Percentiles rank a stretch among this genome's conserved stretches.
Conservation (phyloP, 2,329 filamentous ascomycete species). For the Ilyonectria sp. region DNA sequence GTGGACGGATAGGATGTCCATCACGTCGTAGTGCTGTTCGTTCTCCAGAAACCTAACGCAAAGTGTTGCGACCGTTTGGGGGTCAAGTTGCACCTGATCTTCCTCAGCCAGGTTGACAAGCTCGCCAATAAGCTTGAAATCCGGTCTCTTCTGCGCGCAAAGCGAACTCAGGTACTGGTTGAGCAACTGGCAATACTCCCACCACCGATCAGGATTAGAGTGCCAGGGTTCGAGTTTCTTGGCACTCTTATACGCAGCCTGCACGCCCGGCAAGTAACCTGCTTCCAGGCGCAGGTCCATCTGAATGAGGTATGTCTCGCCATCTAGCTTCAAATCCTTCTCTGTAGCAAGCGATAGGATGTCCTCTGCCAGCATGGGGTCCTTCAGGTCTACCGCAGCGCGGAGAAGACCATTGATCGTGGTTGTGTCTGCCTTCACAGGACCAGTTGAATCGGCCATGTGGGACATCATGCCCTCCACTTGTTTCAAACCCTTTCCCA, state of each 20-base stretch:
- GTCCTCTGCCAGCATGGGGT: constrained; percentile 81
- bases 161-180: constrained; percentile 82
- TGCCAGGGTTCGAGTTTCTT: constrained; percentile 53
- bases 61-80: constrained; percentile 82
- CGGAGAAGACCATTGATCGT: constrained; percentile 85
- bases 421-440: constrained; percentile 72
- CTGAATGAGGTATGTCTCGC: constrained; percentile 80
- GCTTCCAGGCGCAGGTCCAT: constrained; percentile 83
- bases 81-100: constrained; percentile 77
- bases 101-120: constrained; percentile 82
- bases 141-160: constrained; percentile 71
- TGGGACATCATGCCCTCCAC: constrained; percentile 73
- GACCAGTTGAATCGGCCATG: constrained; percentile 75
- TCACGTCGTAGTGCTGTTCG: constrained; percentile 83
- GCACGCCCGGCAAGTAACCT: constrained; percentile 80
- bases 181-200: constrained; percentile 72
- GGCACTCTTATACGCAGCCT: constrained; percentile 71
- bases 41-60: constrained; percentile 81
- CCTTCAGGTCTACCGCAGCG: constrained; percentile 78
- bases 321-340: constrained; percentile 76
- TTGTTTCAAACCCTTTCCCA: constrained; percentile 74
- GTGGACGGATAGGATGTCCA: constrained; percentile 85
- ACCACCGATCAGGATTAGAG: constrained; percentile 60
- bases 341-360: constrained; percentile 78
- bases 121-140: constrained; percentile 80